Percentiles rank a stretch among this genome's conserved stretches.
phyloP scores from a whole-genome alignment of 2,329 filamentous ascomycete species.

The Macrophomina pseudophaseolina region DNA sequence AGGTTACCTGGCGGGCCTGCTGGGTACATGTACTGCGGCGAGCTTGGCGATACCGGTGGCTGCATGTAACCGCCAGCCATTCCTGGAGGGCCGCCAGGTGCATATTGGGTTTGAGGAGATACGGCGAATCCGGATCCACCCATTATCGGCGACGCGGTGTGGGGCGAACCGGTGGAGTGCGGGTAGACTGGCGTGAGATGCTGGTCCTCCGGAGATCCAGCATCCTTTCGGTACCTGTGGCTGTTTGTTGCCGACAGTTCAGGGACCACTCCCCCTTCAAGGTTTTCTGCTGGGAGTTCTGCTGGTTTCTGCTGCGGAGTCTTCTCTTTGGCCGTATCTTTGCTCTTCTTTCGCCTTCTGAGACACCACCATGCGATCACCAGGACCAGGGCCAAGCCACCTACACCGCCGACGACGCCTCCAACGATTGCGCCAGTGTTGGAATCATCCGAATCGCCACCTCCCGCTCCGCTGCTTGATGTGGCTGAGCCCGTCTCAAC shows the following conservation, averaged over 20 bases:
- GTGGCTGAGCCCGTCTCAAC: constrained; percentile 37
- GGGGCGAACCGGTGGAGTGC: constrained; percentile 27
- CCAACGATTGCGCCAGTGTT: constrained; percentile 47
- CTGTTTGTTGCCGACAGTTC: constrained; percentile 34
- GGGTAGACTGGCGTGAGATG: constrained; percentile 6
- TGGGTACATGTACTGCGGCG: constrained; percentile 27
- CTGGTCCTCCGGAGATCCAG: background rate
- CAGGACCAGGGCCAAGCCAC: constrained; percentile 39
- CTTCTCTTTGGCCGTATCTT: constrained; percentile 30
- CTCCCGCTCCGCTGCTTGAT: constrained; percentile 24
- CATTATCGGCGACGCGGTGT: constrained; percentile 8
- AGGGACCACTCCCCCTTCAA: constrained; percentile 6
- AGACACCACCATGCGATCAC: constrained; percentile 43
- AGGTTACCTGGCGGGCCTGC: constrained; percentile 26
- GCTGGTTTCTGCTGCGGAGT: constrained; percentile 38
- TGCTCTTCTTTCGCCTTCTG: constrained; percentile 43
- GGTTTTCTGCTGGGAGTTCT: constrained; percentile 33
- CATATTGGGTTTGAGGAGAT: constrained; percentile 21
- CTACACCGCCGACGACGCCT: constrained; percentile 46
- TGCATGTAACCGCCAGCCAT: constrained; percentile 9
- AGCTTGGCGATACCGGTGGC: constrained; percentile 16
- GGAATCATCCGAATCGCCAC: constrained; percentile 30
- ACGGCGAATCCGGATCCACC: constrained; percentile 11
- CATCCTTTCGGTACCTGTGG: constrained; percentile 17
- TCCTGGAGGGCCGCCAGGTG: constrained; percentile 6